phyloP scores from a whole-genome alignment of 345 rosid species.

The Trapa incisa region DNA sequence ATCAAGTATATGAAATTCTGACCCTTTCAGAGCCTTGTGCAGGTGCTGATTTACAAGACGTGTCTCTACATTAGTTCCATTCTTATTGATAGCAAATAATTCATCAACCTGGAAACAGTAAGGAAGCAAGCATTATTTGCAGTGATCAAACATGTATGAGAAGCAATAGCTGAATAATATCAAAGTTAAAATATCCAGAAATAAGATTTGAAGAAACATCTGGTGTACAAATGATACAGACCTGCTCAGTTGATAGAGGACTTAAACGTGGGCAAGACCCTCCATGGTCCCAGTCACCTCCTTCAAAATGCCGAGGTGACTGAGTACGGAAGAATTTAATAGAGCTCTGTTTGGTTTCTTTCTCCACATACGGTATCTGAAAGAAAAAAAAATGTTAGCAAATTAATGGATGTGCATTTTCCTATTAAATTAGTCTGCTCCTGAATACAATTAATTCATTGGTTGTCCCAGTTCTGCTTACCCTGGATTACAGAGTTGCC shows the following conservation, averaged over 20 bases:
- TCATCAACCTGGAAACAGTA: constrained; percentile 43
- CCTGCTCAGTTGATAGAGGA: constrained; percentile 47
- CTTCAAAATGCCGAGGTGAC: constrained; percentile 96
- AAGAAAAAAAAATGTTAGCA: neutral
- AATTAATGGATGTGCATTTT: neutral
- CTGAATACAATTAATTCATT: neutral
- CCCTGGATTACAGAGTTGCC: no score
- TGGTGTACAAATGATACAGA: constrained; percentile 22
- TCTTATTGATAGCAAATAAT: constrained; percentile 48
- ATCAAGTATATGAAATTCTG: constrained; percentile 53
- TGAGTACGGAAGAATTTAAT: constrained; percentile 62
- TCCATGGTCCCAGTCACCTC: constrained; percentile 97
- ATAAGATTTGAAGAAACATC: no score
- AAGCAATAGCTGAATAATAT: no score
- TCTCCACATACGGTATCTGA: constrained; percentile 34
- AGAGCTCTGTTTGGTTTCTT: constrained; percentile 26
- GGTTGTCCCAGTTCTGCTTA: neutral
- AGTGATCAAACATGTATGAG: neutral
- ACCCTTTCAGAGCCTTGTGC: constrained; percentile 31
- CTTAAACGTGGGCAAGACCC: constrained; percentile 59
- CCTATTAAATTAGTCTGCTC: neutral
- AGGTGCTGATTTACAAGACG: constrained; percentile 62
- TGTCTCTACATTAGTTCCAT: constrained; percentile 64
- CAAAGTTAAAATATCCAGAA: no score
- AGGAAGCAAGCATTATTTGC: neutral